phyloP scores from a whole-genome alignment of 2,329 filamentous ascomycete species.

The Domatiomyces catenatus region DNA sequence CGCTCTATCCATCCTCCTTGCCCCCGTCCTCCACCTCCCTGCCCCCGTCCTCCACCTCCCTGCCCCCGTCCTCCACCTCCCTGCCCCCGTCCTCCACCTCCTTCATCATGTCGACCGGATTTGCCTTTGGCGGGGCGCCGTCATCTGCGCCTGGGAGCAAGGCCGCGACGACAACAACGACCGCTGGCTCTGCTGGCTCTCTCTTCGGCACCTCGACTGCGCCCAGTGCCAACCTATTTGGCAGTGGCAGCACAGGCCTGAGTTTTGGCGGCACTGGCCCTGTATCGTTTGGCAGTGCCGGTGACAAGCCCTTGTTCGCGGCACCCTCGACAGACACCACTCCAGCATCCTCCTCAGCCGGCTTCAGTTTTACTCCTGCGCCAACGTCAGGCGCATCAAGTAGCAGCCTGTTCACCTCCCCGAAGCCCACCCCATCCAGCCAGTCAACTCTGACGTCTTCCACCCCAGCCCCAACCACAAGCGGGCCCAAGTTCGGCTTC shows the following conservation, averaged over 20 bases:
- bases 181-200: slow-evolving; percentile 2
- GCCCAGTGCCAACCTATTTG: slow-evolving; percentile 24
- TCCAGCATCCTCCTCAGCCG: neutral
- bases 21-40: no score
- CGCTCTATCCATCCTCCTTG: no score
- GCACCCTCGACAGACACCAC: neutral
- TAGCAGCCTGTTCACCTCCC: neutral
- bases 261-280: neutral
- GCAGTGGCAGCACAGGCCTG: neutral
- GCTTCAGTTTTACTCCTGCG: neutral
- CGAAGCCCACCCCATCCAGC: neutral
- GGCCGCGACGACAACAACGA: slow-evolving; percentile 4
- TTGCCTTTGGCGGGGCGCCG: slow-evolving; percentile 7
- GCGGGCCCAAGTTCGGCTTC: slow-evolving; percentile 7
- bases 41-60: no score
- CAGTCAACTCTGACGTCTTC: neutral
- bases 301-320: neutral
- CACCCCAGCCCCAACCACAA: neutral
- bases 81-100: neutral
- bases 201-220: slow-evolving; percentile 20
- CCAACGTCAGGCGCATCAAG: neutral
- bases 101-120: slow-evolving; percentile 2
- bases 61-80: neutral
- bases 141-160: slow-evolving; percentile 5
- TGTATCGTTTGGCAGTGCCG: neutral